Evolutionary conservation across 768 basidiomycete species (phyloP), one percentile per base, ranked within the genome.

Genomic region (Hemileccinum rubropunctum): DNA sequence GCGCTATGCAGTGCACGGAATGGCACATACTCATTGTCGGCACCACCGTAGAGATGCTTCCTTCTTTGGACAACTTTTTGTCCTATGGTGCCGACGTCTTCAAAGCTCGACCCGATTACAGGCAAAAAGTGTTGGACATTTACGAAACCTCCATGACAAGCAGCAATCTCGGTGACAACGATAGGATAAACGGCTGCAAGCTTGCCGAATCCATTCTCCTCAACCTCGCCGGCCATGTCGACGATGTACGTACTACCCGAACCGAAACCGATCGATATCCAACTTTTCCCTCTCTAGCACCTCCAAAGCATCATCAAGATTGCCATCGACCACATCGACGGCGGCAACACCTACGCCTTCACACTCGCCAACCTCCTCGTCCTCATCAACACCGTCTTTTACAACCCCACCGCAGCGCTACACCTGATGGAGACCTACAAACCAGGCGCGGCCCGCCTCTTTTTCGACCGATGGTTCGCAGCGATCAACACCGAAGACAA

Each of bases 381-480:
- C 38, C 81, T 94, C 61, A 75, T 94, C 70, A 92, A 91, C 59
- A 69, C 84, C 23, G 77, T 93, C 14, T 78, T 90, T 37, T 94
- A 94, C 76, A 94, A 92, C 68, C 83, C 93, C 4, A 73, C 78
- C 3, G 84, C 87, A 0, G 76, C 91, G 3, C 76, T 95, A 37
- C 84, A 83, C 52, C 64, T 91, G 48, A 86, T 95, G 75, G 88
- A 90, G 61, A 66, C 57, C 28, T 69, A 75, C 59, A 74, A 73
- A 21, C 69, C 82, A 0, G 83, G 83, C n/a, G 72, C 76, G 33
- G 78, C 86, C 0, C 82, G 85, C 33, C 61, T 67, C n/a, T 91
- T 95, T 76, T 92, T 95, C 63, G 82, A 90, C 62, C 78, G 73
- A 55, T 95, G 91, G 91, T 93, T 94, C 63, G 77, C 69, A 11